These are phyloP conservation scores for Penstemon eatonii DNA, from an alignment of 257 asterid genomes.

Conservation along the genomic window DNA sequence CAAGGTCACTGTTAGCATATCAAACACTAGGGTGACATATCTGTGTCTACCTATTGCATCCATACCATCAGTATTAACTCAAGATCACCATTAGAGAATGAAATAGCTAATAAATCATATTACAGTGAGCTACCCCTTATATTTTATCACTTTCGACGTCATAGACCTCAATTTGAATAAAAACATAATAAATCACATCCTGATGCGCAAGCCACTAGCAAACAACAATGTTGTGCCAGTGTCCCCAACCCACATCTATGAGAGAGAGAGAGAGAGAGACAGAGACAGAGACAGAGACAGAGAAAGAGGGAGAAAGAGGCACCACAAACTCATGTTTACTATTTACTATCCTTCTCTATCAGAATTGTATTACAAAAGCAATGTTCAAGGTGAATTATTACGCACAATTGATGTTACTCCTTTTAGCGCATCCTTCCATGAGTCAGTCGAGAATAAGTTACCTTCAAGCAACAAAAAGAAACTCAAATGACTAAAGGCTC, in stretches of 20 bases:
- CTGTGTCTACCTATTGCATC: too few species aligned
- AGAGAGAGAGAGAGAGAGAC: too few species aligned
- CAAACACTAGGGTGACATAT: background rate
- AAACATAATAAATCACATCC: background rate
- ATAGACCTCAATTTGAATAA: background rate
- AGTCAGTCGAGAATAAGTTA: conserved; percentile 70
- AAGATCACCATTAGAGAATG: background rate
- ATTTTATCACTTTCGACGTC: background rate
- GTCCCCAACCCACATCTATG: too few species aligned
- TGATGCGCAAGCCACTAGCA: background rate
- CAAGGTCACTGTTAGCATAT: background rate
- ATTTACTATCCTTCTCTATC: too few species aligned
- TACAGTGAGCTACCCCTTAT: background rate
- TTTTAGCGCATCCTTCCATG: conserved; percentile 88
- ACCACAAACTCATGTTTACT: too few species aligned
- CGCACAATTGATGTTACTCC: conserved; percentile 94
- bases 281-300: background rate
- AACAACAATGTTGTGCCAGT: background rate
- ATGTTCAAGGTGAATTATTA: conserved; percentile 29
- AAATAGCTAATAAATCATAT: background rate
- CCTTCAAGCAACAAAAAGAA: conserved; percentile 49
- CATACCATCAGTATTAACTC: too few species aligned
- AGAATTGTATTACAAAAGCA: background rate
- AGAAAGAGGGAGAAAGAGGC: background rate
- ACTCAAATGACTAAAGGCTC: conserved; percentile 24